Evolutionary conservation across 1,284 basidiomycete species (phyloP), one percentile per base, ranked within the genome.

Genomic region (Mycosarcoma maydis): DNA sequence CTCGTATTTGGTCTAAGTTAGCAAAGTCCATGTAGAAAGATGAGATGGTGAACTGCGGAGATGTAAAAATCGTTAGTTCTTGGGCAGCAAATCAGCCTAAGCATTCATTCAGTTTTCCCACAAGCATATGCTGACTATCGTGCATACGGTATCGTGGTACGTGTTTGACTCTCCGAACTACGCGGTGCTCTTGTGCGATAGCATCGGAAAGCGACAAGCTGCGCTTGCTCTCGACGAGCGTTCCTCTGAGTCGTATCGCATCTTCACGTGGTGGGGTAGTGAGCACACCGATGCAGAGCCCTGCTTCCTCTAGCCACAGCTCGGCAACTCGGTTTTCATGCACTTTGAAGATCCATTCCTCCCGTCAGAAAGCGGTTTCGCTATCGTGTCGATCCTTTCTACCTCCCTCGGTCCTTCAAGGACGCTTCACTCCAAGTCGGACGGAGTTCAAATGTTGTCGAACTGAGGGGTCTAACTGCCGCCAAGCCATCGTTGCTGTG

Each of bases 321-420:
- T 46, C 44, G 44, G 44, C 44, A 34, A 27, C 17, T 45, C 20
- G 19, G n/a, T n/a, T n/a, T n/a, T 24, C n/a, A 46, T 46, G 44
- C 44, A 37, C 23, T 23, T 36, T 33, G 44, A 46, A 46, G 44
- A 46, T 46, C 44, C n/a, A 19, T 26, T 4, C 26, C 26, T 20
- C 16, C n/a, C 26, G 8, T 41, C 40, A 17, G 9, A 29, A 19
- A 29, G 40, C 36, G 36, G 36, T 29, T 29, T 29, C 27, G 27
- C 27, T 29, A 13, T 13, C 6, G n/a, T 10, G 11, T 34, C 33
- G 33, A 34, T 34, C 11, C 16, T 11, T 34, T 11, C 16, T 16
- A n/a, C 6, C n/a, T n/a, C 33, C 33, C 33, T 16, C 33, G 13
- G 13, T n/a, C 16, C 11, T n/a, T 34, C n/a, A n/a, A n/a, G n/a